These are phyloP conservation scores for Talaromyces funiculosus DNA, from an alignment of 2,329 filamentous ascomycete species.

Conservation along the genomic window DNA sequence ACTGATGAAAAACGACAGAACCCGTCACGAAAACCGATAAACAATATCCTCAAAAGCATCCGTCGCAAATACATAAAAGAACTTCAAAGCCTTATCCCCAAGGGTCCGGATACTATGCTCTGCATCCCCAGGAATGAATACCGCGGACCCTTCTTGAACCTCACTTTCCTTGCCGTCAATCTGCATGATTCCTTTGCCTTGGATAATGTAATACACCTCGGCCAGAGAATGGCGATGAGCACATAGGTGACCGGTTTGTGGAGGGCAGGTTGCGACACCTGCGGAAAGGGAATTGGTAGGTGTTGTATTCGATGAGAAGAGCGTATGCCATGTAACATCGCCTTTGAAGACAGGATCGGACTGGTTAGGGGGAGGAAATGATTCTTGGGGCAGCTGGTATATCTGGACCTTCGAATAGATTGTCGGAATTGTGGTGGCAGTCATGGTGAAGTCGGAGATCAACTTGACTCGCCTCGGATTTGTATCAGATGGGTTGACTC, in stretches of 20 bases:
- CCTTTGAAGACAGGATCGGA: not conserved
- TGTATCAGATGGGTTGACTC: no score
- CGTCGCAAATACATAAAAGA: not conserved
- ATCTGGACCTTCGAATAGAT: not conserved
- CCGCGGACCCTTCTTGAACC: not conserved
- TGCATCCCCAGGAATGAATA: not conserved
- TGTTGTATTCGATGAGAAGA: conserved; percentile 2
- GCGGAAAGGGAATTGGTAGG: not conserved
- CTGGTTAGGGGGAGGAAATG: not conserved
- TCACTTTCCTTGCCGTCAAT: not conserved
- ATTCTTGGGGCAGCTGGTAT: not conserved
- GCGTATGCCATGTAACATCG: conserved; percentile 1
- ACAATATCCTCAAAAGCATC: not conserved
- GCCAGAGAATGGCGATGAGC: not conserved
- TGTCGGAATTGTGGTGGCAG: not conserved
- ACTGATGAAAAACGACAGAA: no score
- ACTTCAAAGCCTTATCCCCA: not conserved
- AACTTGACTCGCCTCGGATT: not conserved
- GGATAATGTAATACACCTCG: not conserved
- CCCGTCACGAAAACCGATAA: not conserved
- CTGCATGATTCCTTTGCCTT: not conserved
- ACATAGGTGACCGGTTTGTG: not conserved
- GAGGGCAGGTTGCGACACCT: not conserved
- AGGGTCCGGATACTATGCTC: not conserved
- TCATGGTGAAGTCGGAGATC: not conserved